Base-by-base conservation (phyloP, 148 eudicot genomes). In the Dysphania ambrosioides region DNA sequence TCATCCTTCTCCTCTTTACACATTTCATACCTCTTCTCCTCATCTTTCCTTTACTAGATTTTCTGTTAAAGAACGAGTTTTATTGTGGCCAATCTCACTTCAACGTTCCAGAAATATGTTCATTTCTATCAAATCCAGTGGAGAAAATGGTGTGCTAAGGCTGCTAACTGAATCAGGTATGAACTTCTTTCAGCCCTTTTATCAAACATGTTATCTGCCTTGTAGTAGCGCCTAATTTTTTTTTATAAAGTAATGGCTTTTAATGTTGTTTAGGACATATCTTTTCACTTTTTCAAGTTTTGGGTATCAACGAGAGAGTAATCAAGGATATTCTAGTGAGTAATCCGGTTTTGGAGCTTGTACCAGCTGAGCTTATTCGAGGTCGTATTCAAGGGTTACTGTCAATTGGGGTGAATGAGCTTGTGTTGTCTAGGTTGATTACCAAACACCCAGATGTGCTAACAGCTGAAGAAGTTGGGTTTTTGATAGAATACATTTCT, bases 401-500 rank as follows among this genome's bases (percentile, higher is more conserved):
- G 34, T 79, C 82, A 26, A 56, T 87, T 71, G 97, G 96, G 24
- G 36, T 95, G 30, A 73, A 56, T 30, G 85, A 81, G 38, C 68
- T 83, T 70, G 72, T 72, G 2, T 87, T 95, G 32, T 80, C 83
- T 60, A 74, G 65, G 80, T 68, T 90, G 80, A 86, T 95, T 34
- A 16, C 62, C 13, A 95, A 89, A 77, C 71, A 86, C 66, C 87
- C 99, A 8, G 82, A 86, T 78, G 64, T 86, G 34, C 80, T 92
- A 70, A 88, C 88, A 21, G 82, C 86, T 61, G 69, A 74, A 77
- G 88, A 94, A 83, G 78, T 87, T 57, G 89, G 78, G 40, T 69
- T 84, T 12, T 79, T 90, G 51, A 71, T 87, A 42, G 29, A 75
- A 27, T 90, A 83, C 41, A 47, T 88, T n/a, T 38, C 16, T 53